Evolutionary conservation across 2,329 filamentous ascomycete genomes (phyloP).

Genomic region (Torrubiella hemipterigena): DNA sequence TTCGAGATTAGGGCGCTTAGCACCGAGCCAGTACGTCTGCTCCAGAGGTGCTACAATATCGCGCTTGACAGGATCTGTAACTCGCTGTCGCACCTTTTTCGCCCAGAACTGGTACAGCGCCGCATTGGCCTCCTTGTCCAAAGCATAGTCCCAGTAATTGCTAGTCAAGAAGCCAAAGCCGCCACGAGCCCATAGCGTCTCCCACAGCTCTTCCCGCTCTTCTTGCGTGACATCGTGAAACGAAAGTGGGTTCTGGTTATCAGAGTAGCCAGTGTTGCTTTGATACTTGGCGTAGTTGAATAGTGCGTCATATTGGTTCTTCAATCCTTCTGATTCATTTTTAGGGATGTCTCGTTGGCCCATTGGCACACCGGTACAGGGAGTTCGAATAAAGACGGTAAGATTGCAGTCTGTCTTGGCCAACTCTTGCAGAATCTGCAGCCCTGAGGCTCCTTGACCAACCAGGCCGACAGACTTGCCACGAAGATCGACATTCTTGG

Average conservation of each 20-base stretch:
- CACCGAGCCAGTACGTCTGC: slow-evolving; percentile 4
- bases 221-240: slow-evolving; percentile 18
- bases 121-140: slow-evolving; percentile 4
- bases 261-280: neutral
- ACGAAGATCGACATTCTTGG: slow-evolving; percentile 9
- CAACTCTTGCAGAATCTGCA: slow-evolving; percentile 17
- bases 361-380: slow-evolving; percentile 48
- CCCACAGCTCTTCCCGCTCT: slow-evolving; percentile 30
- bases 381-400: slow-evolving; percentile 44
- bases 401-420: slow-evolving; percentile 21
- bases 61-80: slow-evolving; percentile 5
- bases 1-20: slow-evolving; percentile 2
- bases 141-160: slow-evolving; percentile 19
- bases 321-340: slow-evolving; percentile 30
- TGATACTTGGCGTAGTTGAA: slow-evolving; percentile 16
- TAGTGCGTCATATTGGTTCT: slow-evolving; percentile 22
- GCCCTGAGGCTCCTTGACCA: slow-evolving; percentile 17
- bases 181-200: slow-evolving; percentile 30
- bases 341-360: slow-evolving; percentile 29
- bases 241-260: slow-evolving; percentile 6
- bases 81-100: slow-evolving; percentile 1
- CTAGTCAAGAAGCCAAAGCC: slow-evolving; percentile 33
- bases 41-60: slow-evolving; percentile 5
- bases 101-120: slow-evolving; percentile 6
- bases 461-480: slow-evolving; percentile 17